A percentile compares a stretch with the other conserved stretches of the same genome.
These are phyloP conservation scores for Alternaria burnsii DNA, from an alignment of 2,329 filamentous ascomycete species.

Conservation along the genomic window DNA sequence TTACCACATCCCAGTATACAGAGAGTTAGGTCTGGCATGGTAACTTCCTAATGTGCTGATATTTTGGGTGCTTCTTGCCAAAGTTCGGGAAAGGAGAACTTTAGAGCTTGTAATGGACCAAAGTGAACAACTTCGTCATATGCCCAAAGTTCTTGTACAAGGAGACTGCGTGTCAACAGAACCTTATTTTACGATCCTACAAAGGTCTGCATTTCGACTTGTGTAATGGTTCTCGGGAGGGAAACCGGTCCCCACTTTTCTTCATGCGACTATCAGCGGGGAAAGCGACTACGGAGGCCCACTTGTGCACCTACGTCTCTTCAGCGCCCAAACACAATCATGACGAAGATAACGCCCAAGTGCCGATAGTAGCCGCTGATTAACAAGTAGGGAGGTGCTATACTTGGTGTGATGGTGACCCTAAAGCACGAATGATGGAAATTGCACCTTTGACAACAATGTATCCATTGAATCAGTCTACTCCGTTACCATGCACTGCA, in stretches of 20 bases:
- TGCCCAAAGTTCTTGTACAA: neutral
- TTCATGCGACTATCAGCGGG: neutral
- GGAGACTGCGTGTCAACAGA: neutral
- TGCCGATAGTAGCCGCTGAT: neutral
- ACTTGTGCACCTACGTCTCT: constrained; percentile 2
- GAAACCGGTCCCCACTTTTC: neutral
- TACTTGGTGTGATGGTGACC: neutral
- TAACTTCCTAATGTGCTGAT: neutral
- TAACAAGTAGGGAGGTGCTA: neutral
- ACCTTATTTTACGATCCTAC: neutral
- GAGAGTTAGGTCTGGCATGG: constrained; percentile 27
- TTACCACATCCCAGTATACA: constrained; percentile 45
- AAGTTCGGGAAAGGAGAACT: too few species aligned
- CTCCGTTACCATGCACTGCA: neutral
- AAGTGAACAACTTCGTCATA: too few species aligned
- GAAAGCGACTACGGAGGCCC: constrained; percentile 16
- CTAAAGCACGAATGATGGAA: neutral
- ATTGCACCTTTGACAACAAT: neutral
- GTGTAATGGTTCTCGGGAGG: constrained; percentile 10
- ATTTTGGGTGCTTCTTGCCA: too few species aligned
- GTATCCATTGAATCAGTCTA: neutral
- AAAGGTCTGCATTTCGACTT: neutral
- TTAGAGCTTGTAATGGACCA: too few species aligned
- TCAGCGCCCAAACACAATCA: neutral
- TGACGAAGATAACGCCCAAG: neutral